Percentiles rank a stretch among this genome's conserved stretches.
phyloP scores from a whole-genome alignment of 192 early-diverging fungal species.

The Rhizoclosmatium sp. region DNA sequence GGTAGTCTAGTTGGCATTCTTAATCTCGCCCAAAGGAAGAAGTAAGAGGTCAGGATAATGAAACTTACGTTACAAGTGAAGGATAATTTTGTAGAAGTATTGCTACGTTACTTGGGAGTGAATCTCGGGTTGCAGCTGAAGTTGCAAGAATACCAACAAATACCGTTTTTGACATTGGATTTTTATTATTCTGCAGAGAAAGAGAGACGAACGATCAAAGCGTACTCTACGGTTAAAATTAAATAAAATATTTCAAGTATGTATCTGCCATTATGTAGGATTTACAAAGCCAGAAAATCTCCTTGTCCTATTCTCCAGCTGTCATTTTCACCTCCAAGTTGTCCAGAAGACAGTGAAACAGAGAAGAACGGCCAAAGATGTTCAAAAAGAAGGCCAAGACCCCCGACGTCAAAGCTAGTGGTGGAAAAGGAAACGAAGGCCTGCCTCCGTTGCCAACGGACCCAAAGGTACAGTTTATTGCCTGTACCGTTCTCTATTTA shows the following conservation, averaged over 20 bases:
- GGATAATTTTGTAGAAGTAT: constrained; percentile 26
- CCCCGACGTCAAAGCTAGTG: neutral
- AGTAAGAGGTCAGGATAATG: neutral
- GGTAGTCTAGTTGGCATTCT: neutral
- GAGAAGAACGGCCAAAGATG: neutral
- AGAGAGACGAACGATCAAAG: no score
- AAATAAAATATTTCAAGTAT: no score
- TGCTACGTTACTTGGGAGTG: constrained; percentile 16
- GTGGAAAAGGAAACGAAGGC: neutral
- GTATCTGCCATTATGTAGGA: neutral
- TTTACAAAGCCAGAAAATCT: constrained; percentile 13
- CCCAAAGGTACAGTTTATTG: neutral
- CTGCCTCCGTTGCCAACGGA: neutral
- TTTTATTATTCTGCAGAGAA: neutral
- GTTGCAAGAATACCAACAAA: constrained; percentile 26
- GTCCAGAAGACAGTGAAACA: neutral
- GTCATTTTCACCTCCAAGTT: neutral
- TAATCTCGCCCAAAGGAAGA: neutral
- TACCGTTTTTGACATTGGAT: constrained; percentile 2
- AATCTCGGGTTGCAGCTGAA: constrained; percentile 11
- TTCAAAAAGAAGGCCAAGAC: neutral
- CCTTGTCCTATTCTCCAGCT: neutral
- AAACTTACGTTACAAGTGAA: constrained; percentile 35
- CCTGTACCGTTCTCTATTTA: no score
- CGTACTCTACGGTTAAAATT: no score